Evolutionary conservation across 148 eudicot genomes (phyloP).

Genomic region (Rheum nobile): DNA sequence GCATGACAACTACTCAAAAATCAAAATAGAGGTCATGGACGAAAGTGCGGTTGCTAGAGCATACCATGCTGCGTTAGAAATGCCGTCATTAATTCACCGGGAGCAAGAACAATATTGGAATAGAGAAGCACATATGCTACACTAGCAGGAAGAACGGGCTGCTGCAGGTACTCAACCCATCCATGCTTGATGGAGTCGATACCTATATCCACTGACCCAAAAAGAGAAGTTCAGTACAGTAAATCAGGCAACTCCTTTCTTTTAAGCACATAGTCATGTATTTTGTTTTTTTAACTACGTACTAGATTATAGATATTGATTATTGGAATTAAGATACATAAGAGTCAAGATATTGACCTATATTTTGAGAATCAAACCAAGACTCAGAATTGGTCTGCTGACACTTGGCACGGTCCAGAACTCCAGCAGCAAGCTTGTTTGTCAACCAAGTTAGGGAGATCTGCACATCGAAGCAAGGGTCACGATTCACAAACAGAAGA

Average conservation of each 20-base stretch:
- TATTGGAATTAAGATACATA: background rate
- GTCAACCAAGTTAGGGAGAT: slow-evolving; percentile 69
- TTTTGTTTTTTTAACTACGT: background rate
- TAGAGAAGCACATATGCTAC: slow-evolving; percentile 83
- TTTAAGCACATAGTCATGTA: background rate
- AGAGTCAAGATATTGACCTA: slow-evolving; percentile 29
- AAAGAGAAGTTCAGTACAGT: background rate
- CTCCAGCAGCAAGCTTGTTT: slow-evolving; percentile 73
- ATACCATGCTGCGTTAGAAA: slow-evolving; percentile 85
- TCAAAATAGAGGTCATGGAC: background rate
- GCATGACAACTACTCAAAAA: background rate
- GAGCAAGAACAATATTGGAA: slow-evolving; percentile 87
- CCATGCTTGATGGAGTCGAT: slow-evolving; percentile 70
- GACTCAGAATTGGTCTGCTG: slow-evolving; percentile 32
- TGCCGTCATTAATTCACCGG: slow-evolving; percentile 93
- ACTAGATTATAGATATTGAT: background rate
- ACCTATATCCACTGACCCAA: slow-evolving; percentile 34
- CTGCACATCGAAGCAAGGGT: slow-evolving; percentile 13
- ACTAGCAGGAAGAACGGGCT: slow-evolving; percentile 97
- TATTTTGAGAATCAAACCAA: slow-evolving; percentile 23
- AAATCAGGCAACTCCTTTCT: background rate
- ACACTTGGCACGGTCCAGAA: slow-evolving; percentile 68
- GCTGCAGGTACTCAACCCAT: slow-evolving; percentile 79
- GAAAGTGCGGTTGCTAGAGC: background rate
- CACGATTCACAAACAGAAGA: background rate